These are phyloP conservation scores for Fragaria ananassa DNA, from an alignment of 306 rosid genomes.

Conservation along the genomic window DNA sequence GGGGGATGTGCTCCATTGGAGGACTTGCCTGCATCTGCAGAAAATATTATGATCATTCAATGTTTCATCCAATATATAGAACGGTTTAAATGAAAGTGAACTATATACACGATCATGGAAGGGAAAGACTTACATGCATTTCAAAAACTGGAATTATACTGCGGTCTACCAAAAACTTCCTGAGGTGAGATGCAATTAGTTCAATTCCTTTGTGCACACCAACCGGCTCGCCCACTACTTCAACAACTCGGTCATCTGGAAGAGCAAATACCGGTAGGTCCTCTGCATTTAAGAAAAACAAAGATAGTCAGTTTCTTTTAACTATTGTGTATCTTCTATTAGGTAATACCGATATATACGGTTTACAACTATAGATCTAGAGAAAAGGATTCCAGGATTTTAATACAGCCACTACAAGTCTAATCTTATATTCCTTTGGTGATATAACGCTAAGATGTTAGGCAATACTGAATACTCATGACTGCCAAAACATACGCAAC, in stretches of 20 bases:
- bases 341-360: too few relatives aligned
- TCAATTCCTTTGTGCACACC: conserved; percentile 90
- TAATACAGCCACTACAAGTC: neutral
- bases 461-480: neutral
- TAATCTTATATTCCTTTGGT: neutral
- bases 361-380: neutral
- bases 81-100: neutral
- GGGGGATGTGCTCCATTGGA: conserved; percentile 66
- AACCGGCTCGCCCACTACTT: conserved; percentile 76
- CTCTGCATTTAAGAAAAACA: conserved; percentile 43
- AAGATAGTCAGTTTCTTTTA: neutral
- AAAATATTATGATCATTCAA: conserved; percentile 2
- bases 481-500: neutral
- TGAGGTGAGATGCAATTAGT: conserved; percentile 82
- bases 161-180: conserved; percentile 93
- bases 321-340: neutral
- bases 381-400: neutral
- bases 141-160: conserved; percentile 81
- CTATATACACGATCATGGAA: neutral
- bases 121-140: conserved; percentile 59
- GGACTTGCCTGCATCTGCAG: conserved; percentile 81
- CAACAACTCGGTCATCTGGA: conserved; percentile 95
- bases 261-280: conserved; percentile 91
- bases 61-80: conserved; percentile 21
- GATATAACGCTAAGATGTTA: neutral